Base-by-base conservation (phyloP, 202 grass and related monocot genomes). In the Panicum hallii region DNA sequence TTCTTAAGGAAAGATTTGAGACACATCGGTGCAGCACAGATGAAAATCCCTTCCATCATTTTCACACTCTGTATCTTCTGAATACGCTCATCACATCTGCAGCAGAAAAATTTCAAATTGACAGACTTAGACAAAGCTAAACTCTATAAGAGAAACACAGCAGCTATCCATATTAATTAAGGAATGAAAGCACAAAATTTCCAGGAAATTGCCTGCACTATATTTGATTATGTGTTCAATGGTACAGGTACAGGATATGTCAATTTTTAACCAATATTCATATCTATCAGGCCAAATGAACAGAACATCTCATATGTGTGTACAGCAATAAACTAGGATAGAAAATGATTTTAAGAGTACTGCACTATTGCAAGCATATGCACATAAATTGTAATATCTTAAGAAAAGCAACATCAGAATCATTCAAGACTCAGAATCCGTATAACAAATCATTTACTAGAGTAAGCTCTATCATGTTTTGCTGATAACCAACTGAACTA, bases 41-140 rank as follows among this genome's bases (percentile, higher is more conserved):
- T 93, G 72, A 94, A 96, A 76, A 99, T 94, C 67, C 97, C 93
- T 82, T 99, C 93, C 97, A 99, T 91, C 93, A 94, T 92, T 81
- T 99, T 99, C 43, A 99, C 91, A 54, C 75, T 96, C 60, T 99
- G 97, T 58, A 99, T 94, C 86, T 99, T 99, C 79, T 99, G 97
- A 92, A 99, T 94, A 40, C 97, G 88, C 82, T 99, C 97, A 53
- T 99, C 90, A 66, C 97, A 99, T 53, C 97, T 99, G 79, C 78
- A 87, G 46, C 77, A 67, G 72, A 78, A 88, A 76, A 76, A 49
- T 81, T 76, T 64, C 32, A 82, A 63, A 77, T 80, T 44, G 69
- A 46, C 26, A 76, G 19, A 71, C 16, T 56, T 12, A 69, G 43
- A 68, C 34, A 26, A 78, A 77, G 53, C 26, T 42, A 28, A 45